Evolutionary conservation across 2,329 filamentous ascomycete species (phyloP), one percentile per base, ranked within the genome.

Genomic region (Trichoderma sp.): DNA sequence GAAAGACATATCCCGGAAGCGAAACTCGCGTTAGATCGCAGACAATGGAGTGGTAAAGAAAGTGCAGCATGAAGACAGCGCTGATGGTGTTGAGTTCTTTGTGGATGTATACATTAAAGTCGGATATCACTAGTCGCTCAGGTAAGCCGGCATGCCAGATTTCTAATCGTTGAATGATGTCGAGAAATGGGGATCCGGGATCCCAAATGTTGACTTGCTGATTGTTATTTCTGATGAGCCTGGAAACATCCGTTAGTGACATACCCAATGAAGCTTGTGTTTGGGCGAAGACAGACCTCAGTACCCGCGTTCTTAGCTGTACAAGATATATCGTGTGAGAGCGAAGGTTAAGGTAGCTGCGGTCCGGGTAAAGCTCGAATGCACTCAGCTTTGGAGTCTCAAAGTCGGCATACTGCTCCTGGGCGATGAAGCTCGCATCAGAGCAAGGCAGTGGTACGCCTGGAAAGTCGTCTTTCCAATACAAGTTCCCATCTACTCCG

Each of bases 1-100:
- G 63, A 37, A 66, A 66, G n/a, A 66, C 63, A 31, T 66, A 66
- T 47, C 63, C 63, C 13, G 63, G 63, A 4, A 66, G 63, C 19
- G 63, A 66, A 1, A 66, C 35, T 43, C 63, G 63, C 4, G 40
- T 43, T 16, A 66, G 53, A 8, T 66, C 63, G 55, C 63, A 66
- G 2, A 58, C 53, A 35, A 58, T 66, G 16, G 63, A 58, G n/a
- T 66, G 63, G 4, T 66, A 66, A 31, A 66, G 63, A 27, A 66
- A 66, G n/a, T 66, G 63, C 21, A 66, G 40, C 63, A 66, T 66
- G 16, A 66, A 66, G 2, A 66, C 63, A 24, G 37, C 63, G 14
- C 63, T 35, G 19, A 66, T 66, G 14, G 49, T 66, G 37, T 43
- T 58, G 27, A 66, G 63, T 49, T 66, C 63, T 58, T 66, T 66